Base-by-base conservation (phyloP, 1,284 basidiomycete genomes). In the Heterobasidion occidentale region DNA sequence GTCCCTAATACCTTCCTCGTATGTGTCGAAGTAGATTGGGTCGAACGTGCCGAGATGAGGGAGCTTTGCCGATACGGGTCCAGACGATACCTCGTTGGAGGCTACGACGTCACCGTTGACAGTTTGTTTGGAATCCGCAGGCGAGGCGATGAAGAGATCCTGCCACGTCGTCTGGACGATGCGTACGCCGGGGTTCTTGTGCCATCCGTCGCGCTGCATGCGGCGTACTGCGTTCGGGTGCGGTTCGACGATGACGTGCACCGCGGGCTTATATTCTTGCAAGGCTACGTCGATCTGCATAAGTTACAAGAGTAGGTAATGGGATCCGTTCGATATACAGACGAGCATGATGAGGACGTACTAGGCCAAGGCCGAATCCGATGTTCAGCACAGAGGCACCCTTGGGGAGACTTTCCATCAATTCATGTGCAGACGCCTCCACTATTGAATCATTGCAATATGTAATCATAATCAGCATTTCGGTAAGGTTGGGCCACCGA, bases 181-280 rank as follows among this genome's bases (percentile, higher is more conserved):
- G 11, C 52, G 46, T 2, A 59, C 52, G 47, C 53, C 50, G 36
- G 55, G 55, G 38, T 48, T 53, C 19, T 49, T 38, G 53, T 45
- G 52, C 51, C 54, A 58, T 11, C 55, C 59, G 35, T 36, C 49
- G 14, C 9, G 35, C 15, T 51, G 57, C 54, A 56, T 56, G 33
- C 54, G n/a, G 57, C 36, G 12, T 42, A 57, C 15, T 35, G 44
- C 19, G 53, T 51, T 8, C 11, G 20, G 49, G 36, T 57, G 56
- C 7, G 49, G 52, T 51, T 59, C 58, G 51, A 59, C 55, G 48
- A 59, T 59, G 36, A 56, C 57, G 46, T 59, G 54, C 14, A 42
- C 45, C 27, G 49, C 53, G n/a, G 58, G 58, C 36, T 47, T 34
- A 27, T 59, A 53, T 27, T 11, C 17, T 53, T 59, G 52, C 46